These are phyloP conservation scores for Botrytis cinerea DNA, from an alignment of 2,329 filamentous ascomycete genomes.

Conservation along the genomic window DNA sequence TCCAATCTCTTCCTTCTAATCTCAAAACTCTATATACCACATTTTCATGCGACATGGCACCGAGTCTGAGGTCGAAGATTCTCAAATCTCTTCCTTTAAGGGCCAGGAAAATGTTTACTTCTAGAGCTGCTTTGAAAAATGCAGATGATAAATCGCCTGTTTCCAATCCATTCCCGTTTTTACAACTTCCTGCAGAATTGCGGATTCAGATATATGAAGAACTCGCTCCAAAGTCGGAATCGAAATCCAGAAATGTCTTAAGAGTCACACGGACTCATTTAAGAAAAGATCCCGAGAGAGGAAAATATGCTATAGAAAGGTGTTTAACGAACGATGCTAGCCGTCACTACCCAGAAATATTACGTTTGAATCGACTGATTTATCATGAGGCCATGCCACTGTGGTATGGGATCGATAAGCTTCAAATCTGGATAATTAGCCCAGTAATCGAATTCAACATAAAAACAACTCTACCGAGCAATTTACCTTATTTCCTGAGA, in stretches of 20 bases:
- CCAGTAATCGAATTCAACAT: too few species aligned
- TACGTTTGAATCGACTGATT: background rate
- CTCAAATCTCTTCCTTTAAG: background rate
- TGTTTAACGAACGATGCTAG: background rate
- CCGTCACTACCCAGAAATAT: background rate
- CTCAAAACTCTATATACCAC: background rate
- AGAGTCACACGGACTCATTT: background rate
- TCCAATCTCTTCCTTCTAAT: background rate
- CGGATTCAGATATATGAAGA: background rate
- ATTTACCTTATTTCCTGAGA: background rate
- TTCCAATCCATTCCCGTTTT: background rate
- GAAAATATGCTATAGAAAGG: background rate
- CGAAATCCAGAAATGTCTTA: background rate
- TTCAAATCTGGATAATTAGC: background rate
- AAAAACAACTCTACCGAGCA: background rate
- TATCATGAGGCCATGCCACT: background rate
- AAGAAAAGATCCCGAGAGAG: background rate
- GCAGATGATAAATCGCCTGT: background rate
- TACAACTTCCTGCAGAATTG: background rate
- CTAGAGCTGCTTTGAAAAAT: background rate
- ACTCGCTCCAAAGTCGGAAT: background rate
- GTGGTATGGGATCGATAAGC: background rate
- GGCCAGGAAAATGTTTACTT: background rate
- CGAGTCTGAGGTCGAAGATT: background rate
- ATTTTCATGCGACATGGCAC: background rate